These are phyloP conservation scores for Porphyrellus cyaneotinctus DNA, from an alignment of 768 basidiomycete species.

Conservation along the genomic window DNA sequence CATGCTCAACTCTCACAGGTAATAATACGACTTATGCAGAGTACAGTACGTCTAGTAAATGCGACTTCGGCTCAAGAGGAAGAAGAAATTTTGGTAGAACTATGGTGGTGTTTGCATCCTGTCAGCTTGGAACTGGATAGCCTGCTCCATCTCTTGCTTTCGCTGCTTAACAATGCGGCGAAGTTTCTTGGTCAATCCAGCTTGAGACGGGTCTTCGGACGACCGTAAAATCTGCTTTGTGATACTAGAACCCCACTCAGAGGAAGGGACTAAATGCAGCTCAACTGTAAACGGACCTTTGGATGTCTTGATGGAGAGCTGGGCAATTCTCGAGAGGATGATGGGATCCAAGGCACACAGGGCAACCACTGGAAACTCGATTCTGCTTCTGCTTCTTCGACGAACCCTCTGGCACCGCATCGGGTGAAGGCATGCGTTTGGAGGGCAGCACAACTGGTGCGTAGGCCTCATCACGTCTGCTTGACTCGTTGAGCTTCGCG, in stretches of 20 bases:
- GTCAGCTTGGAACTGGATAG: not conserved
- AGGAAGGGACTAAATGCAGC: not conserved
- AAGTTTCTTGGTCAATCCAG: constrained; percentile 35
- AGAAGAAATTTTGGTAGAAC: not conserved
- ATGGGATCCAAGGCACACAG: constrained; percentile 43
- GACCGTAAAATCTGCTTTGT: constrained; percentile 42
- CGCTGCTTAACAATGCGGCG: constrained; percentile 36
- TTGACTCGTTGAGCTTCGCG: constrained; percentile 9
- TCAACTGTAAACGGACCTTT: constrained; percentile 40
- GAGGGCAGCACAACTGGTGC: constrained; percentile 19
- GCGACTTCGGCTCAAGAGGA: not conserved
- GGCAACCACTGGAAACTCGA: constrained; percentile 31
- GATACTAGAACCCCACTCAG: constrained; percentile 34
- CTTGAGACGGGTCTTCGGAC: constrained; percentile 36
- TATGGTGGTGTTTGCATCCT: constrained; percentile 4
- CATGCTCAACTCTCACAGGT: not conserved
- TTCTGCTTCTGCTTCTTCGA: constrained; percentile 39
- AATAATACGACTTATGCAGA: not conserved
- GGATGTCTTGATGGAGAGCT: constrained; percentile 46
- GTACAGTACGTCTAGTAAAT: not conserved
- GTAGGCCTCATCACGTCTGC: not conserved
- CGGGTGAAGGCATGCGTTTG: constrained; percentile 37
- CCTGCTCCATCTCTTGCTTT: constrained; percentile 20
- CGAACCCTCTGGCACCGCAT: constrained; percentile 18
- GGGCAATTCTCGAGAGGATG: constrained; percentile 57